Percentiles rank a stretch among this genome's conserved stretches.
Evolutionary conservation across 208 protist species (phyloP).

Genomic region (Leishmania amazonensis): DNA sequence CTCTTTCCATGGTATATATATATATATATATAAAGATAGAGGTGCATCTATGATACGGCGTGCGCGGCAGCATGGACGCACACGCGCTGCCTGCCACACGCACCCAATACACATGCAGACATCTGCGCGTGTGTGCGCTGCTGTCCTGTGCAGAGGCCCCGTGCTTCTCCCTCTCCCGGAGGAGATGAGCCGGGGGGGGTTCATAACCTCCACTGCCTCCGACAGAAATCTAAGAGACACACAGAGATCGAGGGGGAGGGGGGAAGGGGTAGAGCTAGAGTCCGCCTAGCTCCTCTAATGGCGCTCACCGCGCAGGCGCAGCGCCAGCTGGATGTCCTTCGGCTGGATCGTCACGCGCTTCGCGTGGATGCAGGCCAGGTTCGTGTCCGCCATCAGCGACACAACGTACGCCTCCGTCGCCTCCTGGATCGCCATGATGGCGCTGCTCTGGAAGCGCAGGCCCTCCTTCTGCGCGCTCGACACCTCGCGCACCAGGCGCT

Average conservation of each 20-base stretch:
- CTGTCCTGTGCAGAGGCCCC: too few relatives aligned
- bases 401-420: conserved; percentile 93
- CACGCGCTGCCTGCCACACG: not conserved
- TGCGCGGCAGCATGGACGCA: too few relatives aligned
- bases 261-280: not conserved
- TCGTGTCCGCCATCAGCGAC: conserved; percentile 92
- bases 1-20: not conserved
- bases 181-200: too few relatives aligned
- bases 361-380: conserved; percentile 89
- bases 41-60: conserved; percentile 16
- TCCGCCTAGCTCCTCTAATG: conserved; percentile 23
- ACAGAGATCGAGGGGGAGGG: conserved; percentile 2
- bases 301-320: conserved; percentile 66
- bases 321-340: conserved; percentile 74
- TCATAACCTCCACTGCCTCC: too few relatives aligned
- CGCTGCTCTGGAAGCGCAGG: conserved; percentile 87
- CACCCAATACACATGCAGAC: too few relatives aligned
- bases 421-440: conserved; percentile 89
- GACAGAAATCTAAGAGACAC: not conserved
- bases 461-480: conserved; percentile 73
- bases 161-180: too few relatives aligned
- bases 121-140: too few relatives aligned
- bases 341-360: conserved; percentile 87
- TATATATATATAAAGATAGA: conserved; percentile 13
- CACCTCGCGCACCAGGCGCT: conserved; percentile 46